phyloP scores from a whole-genome alignment of 352 stramenopile genomes.

The Phytophthora megakarya region DNA sequence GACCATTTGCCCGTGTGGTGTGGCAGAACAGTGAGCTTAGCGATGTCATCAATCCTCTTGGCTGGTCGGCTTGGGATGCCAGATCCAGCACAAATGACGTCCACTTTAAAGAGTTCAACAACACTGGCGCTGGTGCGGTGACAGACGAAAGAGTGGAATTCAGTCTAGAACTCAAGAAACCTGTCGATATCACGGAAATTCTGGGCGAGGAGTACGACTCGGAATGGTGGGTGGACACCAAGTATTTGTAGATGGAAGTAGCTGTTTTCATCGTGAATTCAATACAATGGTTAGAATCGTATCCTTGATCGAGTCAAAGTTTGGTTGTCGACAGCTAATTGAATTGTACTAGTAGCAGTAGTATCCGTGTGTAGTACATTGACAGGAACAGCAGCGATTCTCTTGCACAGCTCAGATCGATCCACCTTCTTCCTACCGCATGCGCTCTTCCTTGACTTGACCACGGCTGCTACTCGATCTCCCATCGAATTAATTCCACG shows the following conservation, averaged over 20 bases:
- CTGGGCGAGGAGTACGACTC: slow-evolving; percentile 7
- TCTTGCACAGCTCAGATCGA: not conserved
- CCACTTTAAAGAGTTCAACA: slow-evolving; percentile 26
- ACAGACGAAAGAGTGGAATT: slow-evolving; percentile 18
- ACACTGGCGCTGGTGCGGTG: slow-evolving; percentile 14
- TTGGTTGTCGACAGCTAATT: too few relatives aligned
- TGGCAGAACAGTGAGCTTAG: slow-evolving; percentile 25
- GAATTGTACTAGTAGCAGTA: too few relatives aligned
- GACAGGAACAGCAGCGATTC: not conserved
- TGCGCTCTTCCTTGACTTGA: not conserved
- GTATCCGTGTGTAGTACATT: too few relatives aligned
- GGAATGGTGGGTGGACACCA: slow-evolving; percentile 5
- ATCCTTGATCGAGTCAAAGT: slow-evolving; percentile 1
- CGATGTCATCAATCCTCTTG: slow-evolving; percentile 14
- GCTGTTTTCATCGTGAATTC: not conserved
- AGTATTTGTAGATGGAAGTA: not conserved
- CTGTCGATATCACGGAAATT: slow-evolving; percentile 5
- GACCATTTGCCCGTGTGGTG: slow-evolving; percentile 19
- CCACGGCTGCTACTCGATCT: not conserved
- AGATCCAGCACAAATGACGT: slow-evolving; percentile 13
- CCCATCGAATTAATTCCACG: slow-evolving; percentile 1
- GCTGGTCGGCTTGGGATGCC: slow-evolving; percentile 20
- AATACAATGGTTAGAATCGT: not conserved
- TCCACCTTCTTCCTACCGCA: slow-evolving; percentile 11
- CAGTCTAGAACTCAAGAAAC: slow-evolving; percentile 9